Base-by-base conservation (phyloP, 768 basidiomycete genomes). In the Lanmaoa rubissima region DNA sequence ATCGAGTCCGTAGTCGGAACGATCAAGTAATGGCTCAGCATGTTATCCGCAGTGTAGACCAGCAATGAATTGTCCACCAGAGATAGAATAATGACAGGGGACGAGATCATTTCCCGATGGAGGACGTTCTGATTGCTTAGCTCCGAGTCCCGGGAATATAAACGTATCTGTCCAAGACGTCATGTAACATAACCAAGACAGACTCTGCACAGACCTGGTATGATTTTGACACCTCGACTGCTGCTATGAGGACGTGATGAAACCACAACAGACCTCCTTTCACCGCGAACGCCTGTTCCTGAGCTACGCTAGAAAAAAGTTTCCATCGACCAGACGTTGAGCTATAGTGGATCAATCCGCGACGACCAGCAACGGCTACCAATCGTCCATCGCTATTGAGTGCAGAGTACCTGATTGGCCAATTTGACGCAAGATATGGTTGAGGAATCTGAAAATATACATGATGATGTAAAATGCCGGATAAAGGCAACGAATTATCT, bases 251-350 rank as follows among this genome's bases (percentile, higher is more conserved):
- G 11, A 98, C 90, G 68, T 96, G 94, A 59, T 96, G 91, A 69
- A 97, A 98, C 97, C 97, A 99, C 19, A 96, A 69, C 63, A 99
- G 68, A 4, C 97, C 97, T 9, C 97, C 97, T 68, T 86, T 84
- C 16, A 99, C 94, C 6, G 78, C 67, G 65, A 99, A 94, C 7
- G 85, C 85, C 62, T 91, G 85, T 69, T 98, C 95, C 71, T 98
- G 93, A 40, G 82, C 74, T 61, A 87, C 83, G 61, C 86, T 85
- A 7, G 80, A 79, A 64, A 98, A 98, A 31, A 87, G 67, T 71
- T 98, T 98, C 97, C 97, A 99, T 36, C 96, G 78, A 14, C 97
- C 97, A 6, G 94, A 96, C 1, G 88, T 85, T 34, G 92, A 88
- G 62, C 94, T 97, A 67, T 97, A 98, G 72, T 98, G 96, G 16